These are phyloP conservation scores for Colletotrichum siamense DNA, from an alignment of 2,329 filamentous ascomycete genomes.

Conservation along the genomic window DNA sequence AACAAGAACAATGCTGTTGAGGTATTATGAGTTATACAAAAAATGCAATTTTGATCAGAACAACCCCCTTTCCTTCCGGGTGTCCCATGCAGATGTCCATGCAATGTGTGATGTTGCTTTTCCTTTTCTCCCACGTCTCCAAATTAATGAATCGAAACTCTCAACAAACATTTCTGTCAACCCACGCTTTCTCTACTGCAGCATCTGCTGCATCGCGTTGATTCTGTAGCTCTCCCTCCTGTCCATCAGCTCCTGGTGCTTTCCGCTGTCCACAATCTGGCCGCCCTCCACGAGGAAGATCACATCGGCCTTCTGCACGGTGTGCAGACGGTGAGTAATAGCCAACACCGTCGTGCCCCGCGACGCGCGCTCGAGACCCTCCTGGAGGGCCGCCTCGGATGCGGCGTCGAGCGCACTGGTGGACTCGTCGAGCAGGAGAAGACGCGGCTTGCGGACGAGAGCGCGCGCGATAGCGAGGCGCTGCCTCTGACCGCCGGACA, in stretches of 20 bases:
- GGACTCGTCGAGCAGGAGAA: constrained; percentile 82
- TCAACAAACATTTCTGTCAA: not conserved
- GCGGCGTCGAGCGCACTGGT: constrained; percentile 79
- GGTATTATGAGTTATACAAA: not conserved
- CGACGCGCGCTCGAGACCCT: constrained; percentile 65
- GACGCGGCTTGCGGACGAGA: constrained; percentile 71
- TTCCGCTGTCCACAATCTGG: constrained; percentile 43
- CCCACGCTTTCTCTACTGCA: not conserved
- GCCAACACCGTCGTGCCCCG: constrained; percentile 62
- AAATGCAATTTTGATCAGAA: not conserved
- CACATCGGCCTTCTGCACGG: constrained; percentile 60
- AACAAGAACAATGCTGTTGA: not conserved
- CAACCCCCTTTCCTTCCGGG: not conserved
- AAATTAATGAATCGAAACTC: not conserved
- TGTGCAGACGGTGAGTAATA: constrained; percentile 63
- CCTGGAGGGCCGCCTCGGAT: constrained; percentile 69
- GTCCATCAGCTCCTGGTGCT: constrained; percentile 30
- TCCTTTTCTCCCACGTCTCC: not conserved
- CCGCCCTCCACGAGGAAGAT: constrained; percentile 60
- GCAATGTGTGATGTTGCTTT: not conserved
- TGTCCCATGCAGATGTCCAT: not conserved
- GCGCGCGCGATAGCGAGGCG: constrained; percentile 80
- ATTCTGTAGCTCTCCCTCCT: constrained; percentile 31
- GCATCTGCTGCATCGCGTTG: constrained; percentile 38
- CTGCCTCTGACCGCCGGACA: constrained; percentile 83